Percentiles rank a stretch among this genome's conserved stretches.
These are phyloP conservation scores for Saussurea involucrata DNA, from an alignment of 129 eudicot species.

Conservation along the genomic window DNA sequence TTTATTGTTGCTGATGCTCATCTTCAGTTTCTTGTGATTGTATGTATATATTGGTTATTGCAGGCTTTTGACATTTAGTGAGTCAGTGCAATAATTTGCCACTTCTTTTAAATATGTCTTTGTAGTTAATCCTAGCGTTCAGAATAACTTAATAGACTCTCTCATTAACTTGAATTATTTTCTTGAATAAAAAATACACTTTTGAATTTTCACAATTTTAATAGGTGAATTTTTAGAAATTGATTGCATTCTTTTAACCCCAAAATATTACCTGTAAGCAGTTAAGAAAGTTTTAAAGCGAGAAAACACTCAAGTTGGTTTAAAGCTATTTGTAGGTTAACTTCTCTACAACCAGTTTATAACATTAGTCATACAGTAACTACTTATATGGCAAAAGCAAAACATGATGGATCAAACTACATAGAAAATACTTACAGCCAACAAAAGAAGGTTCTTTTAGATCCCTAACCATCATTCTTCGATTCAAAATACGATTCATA, in stretches of 20 bases:
- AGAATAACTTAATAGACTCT: too few relatives aligned
- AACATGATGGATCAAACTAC: neutral
- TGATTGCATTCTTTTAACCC: too few relatives aligned
- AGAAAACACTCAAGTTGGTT: too few relatives aligned
- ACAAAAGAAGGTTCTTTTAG: neutral
- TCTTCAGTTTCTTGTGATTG: conserved; percentile 2
- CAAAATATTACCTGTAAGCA: too few relatives aligned
- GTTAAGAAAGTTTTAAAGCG: too few relatives aligned
- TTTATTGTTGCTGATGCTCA: neutral
- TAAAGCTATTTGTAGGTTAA: too few relatives aligned
- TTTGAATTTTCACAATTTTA: too few relatives aligned
- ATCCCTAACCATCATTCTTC: neutral
- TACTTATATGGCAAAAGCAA: neutral
- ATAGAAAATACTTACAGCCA: neutral
- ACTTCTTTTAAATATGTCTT: neutral
- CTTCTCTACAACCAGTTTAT: too few relatives aligned
- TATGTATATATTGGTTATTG: conserved; percentile 8
- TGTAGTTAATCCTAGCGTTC: neutral
- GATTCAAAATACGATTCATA: neutral
- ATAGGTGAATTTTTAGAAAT: too few relatives aligned
- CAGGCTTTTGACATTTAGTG: neutral
- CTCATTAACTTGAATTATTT: too few relatives aligned
- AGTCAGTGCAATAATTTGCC: neutral
- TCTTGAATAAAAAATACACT: too few relatives aligned
- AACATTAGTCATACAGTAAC: neutral